Conservation (phyloP, 2,329 filamentous ascomycete species). For the Ilyonectria destructans region DNA sequence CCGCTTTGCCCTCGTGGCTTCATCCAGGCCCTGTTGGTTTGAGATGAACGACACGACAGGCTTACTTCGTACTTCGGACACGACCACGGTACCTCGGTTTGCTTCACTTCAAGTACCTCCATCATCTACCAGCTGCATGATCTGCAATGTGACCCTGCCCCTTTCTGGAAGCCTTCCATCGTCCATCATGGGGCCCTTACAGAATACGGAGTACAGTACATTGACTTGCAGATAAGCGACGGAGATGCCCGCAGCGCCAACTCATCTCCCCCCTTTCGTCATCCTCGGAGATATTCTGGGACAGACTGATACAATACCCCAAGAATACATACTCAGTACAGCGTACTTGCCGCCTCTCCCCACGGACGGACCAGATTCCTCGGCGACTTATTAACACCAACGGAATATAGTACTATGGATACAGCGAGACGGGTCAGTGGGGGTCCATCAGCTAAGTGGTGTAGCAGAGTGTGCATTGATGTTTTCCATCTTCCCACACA, state of each 20-base stretch:
- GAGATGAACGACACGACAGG: conserved; percentile 11
- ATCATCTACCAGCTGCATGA: conserved; percentile 12
- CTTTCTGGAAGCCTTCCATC: conserved; percentile 46
- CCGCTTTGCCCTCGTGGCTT: conserved; percentile 15
- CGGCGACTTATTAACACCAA: background rate
- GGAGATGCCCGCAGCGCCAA: conserved; percentile 42
- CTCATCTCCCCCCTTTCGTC: conserved; percentile 30
- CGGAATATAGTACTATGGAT: background rate
- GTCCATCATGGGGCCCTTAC: conserved; percentile 29
- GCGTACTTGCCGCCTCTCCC: background rate
- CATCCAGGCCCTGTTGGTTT: conserved; percentile 33
- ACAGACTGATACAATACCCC: background rate
- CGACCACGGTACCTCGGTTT: conserved; percentile 10
- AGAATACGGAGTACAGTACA: conserved; percentile 23
- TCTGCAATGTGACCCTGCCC: conserved; percentile 32
- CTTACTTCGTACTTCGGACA: background rate
- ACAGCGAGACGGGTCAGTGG: background rate
- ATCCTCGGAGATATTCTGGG: background rate
- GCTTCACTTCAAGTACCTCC: conserved; percentile 9
- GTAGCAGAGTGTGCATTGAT: background rate
- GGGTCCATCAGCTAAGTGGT: background rate
- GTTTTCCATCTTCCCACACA: background rate
- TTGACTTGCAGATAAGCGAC: conserved; percentile 49
- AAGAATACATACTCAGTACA: background rate
- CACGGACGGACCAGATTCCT: background rate